A percentile compares a stretch with the other conserved stretches of the same genome.
Evolutionary conservation across 257 asterid species (phyloP).

Genomic region (Henckelia pumila): DNA sequence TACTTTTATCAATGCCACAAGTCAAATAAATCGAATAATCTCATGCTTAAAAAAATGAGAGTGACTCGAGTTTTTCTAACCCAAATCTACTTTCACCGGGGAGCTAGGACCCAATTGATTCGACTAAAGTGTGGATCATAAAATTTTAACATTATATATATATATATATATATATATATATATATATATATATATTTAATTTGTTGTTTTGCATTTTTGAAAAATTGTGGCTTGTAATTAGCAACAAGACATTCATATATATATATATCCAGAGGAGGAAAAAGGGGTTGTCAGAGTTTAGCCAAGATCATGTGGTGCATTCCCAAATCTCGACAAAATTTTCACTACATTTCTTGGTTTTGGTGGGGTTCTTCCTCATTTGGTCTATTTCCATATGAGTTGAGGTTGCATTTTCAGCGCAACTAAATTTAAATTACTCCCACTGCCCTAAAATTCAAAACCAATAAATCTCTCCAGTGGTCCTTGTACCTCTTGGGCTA

Average conservation of each 20-base stretch:
- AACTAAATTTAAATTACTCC: not conserved
- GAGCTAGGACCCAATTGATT: too few species aligned
- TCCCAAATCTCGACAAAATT: not conserved
- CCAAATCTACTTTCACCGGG: too few species aligned
- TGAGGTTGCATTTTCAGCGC: not conserved
- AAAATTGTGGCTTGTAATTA: not conserved
- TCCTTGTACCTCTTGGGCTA: conserved; percentile 28
- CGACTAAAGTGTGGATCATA: too few species aligned
- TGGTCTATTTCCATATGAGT: not conserved
- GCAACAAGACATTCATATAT: not conserved
- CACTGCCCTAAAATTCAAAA: not conserved
- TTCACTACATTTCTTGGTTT: not conserved
- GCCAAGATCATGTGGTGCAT: not conserved
- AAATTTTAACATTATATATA: too few species aligned
- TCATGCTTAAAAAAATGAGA: too few species aligned
- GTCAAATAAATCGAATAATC: too few species aligned
- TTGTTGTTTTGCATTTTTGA: too few species aligned
- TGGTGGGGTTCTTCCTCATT: not conserved
- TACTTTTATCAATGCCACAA: too few species aligned
- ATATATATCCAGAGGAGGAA: not conserved
- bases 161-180: too few species aligned
- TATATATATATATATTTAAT: too few species aligned
- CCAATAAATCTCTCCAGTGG: conserved; percentile 17
- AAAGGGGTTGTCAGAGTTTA: not conserved
- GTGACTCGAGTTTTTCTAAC: too few species aligned